Base-by-base conservation (phyloP, 345 rosid genomes). In the Erucastrum elatum region DNA sequence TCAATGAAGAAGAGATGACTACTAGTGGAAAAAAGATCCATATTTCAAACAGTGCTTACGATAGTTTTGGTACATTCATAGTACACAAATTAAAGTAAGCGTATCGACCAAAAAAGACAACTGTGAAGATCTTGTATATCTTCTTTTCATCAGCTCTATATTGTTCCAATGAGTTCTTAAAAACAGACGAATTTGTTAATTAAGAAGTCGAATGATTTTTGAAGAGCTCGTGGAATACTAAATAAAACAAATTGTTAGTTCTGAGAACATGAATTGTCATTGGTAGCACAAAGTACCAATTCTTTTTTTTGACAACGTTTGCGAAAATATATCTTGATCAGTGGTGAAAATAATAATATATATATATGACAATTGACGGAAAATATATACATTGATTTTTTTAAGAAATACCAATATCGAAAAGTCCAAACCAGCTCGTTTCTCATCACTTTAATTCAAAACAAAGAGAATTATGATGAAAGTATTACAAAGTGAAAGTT, bases 201-300 rank as follows among this genome's bases (percentile, higher is more conserved):
- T 29, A 72, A 62, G 68, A 72, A 44, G n/a, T 15, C 13, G 44
- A 11, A 29, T 0, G 60, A 44, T 29, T 8, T 21, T 13, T 34
- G 44, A 44, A n/a, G 46, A 62, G 68, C 31, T 61, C 12, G 60
- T 72, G 26, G 68, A 72, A 0, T 61, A 72, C 13, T 72, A 55
- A 58, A 5, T 61, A 39, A 39, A 39, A 3, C 41, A 72, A 61
- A 72, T 72, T 3, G 67, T 66, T 2, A 41, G 41, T 26, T 8
- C 58, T 72, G 67, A 56, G 9, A n/a, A 59, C 4, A 59, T 21
- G 21, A 21, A 67, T 1, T 72, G 76, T 72, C 41, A 68, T 3
- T 72, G 61, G 8, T 59, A 61, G 59, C 62, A 4, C 60, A 72
- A 29, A 60, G 30, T 72, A 72, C 76, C 68, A 0, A 61, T 27